These are phyloP conservation scores for Eremothecium sinecaudum DNA, from an alignment of 1,139 yeast genomes.

Conservation along the genomic window DNA sequence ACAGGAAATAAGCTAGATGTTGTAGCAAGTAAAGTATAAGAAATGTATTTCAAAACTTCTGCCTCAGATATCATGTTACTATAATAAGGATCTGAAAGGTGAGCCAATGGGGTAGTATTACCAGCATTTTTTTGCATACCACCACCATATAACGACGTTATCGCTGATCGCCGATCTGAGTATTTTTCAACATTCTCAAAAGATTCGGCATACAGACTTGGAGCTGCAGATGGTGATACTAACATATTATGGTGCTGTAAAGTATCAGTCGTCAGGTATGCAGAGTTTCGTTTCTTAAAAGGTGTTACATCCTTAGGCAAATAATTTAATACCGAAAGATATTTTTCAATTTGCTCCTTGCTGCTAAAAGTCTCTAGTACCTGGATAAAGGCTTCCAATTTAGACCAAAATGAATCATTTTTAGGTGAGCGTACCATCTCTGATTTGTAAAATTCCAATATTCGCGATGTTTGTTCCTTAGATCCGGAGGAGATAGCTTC, in stretches of 20 bases:
- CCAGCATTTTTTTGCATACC: conserved; percentile 7
- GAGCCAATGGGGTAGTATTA: conserved; percentile 16
- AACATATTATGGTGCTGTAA: conserved; percentile 16
- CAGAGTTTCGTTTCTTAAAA: neutral
- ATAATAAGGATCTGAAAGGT: conserved; percentile 27
- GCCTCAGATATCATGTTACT: conserved; percentile 35
- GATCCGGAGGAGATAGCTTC: conserved; percentile 2
- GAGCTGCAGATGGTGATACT: conserved; percentile 14
- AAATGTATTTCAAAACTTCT: conserved; percentile 46
- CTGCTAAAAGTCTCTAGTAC: conserved; percentile 8
- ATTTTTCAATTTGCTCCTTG: conserved; percentile 14
- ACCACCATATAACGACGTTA: conserved; percentile 20
- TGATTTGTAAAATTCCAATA: neutral
- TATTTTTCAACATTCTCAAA: conserved; percentile 32
- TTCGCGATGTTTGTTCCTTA: conserved; percentile 2
- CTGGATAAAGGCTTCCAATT: conserved; percentile 2
- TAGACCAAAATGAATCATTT: conserved; percentile 1
- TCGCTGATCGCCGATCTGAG: conserved; percentile 32
- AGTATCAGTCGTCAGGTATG: conserved; percentile 12
- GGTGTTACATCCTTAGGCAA: conserved; percentile 9
- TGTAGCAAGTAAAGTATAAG: conserved; percentile 64
- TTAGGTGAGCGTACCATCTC: conserved; percentile 4
- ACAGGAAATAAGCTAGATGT: conserved; percentile 56
- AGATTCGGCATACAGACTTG: conserved; percentile 30
- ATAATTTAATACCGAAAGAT: conserved; percentile 15